Conservation (phyloP, 2,329 filamentous ascomycete species). For the Ascomycota sp. region DNA sequence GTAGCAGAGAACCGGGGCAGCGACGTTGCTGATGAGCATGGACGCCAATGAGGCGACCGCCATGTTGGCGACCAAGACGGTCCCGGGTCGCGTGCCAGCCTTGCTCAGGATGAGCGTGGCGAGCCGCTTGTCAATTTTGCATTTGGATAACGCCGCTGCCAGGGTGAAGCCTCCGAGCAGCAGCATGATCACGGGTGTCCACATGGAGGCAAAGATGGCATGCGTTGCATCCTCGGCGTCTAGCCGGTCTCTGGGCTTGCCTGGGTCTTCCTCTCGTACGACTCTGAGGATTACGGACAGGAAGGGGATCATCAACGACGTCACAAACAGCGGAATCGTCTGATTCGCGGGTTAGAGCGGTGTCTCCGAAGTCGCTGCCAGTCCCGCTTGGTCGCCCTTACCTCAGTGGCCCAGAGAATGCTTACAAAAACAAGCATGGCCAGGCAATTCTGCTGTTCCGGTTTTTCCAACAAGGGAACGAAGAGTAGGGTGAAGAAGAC, state of each 20-base stretch:
- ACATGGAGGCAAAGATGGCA: conserved; percentile 87
- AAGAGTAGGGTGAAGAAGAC: conserved; percentile 55
- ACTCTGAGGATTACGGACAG: conserved; percentile 71
- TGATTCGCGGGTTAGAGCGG: conserved; percentile 12
- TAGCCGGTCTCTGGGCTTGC: conserved; percentile 40
- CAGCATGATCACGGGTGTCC: conserved; percentile 97
- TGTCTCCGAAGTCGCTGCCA: background rate
- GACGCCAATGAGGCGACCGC: conserved; percentile 92
- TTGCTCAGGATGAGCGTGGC: conserved; percentile 91
- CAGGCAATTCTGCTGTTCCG: conserved; percentile 88
- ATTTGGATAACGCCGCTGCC: conserved; percentile 84
- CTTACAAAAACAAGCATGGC: conserved; percentile 87
- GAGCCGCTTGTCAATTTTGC: conserved; percentile 92
- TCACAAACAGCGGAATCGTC: conserved; percentile 93
- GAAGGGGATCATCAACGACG: conserved; percentile 81
- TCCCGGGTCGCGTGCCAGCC: conserved; percentile 72
- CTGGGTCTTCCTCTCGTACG: conserved; percentile 46
- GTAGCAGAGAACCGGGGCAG: conserved; percentile 87
- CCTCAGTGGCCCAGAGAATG: conserved; percentile 88
- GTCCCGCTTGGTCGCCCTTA: conserved; percentile 15
- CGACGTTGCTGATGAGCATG: conserved; percentile 98
- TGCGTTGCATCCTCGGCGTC: conserved; percentile 59
- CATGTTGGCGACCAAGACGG: conserved; percentile 92
- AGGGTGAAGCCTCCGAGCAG: conserved; percentile 89
- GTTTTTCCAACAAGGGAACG: conserved; percentile 60